These are phyloP conservation scores for Solanum hybrid DNA, from an alignment of 305 asterid genomes.

Conservation along the genomic window DNA sequence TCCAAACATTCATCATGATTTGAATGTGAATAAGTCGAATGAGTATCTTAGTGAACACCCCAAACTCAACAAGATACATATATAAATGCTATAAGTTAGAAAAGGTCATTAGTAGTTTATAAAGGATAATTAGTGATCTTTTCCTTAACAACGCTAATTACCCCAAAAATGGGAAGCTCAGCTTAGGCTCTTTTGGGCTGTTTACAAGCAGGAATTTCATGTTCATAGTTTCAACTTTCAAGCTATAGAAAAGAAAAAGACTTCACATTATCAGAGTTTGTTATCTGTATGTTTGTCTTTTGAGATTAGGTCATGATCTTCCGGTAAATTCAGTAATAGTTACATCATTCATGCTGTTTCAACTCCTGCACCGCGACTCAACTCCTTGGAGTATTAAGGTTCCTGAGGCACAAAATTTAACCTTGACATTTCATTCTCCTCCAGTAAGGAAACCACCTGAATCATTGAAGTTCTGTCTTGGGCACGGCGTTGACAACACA, in stretches of 20 bases:
- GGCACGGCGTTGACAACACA: conserved; percentile 29
- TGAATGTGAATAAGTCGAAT: not conserved
- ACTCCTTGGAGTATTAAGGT: not conserved
- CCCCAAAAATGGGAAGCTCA: not conserved
- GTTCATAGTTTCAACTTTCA: not conserved
- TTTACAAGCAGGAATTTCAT: not conserved
- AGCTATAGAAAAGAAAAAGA: not conserved
- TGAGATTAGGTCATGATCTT: not conserved
- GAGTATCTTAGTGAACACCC: not conserved
- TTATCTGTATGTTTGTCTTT: not conserved
- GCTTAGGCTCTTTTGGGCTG: not conserved
- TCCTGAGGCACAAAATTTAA: not conserved
- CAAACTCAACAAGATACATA: not conserved
- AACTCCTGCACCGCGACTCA: not conserved
- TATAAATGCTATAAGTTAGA: not conserved
- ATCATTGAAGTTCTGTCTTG: conserved; percentile 38
- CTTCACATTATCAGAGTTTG: not conserved
- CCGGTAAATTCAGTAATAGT: not conserved
- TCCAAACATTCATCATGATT: not conserved
- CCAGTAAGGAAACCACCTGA: not conserved
- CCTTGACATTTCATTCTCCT: not conserved
- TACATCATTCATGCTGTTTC: not conserved
- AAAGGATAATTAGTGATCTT: not conserved
- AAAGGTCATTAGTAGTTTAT: not conserved
- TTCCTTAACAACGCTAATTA: not conserved